These are phyloP conservation scores for Phytophthora pluvialis DNA, from an alignment of 352 stramenopile species.

Conservation along the genomic window DNA sequence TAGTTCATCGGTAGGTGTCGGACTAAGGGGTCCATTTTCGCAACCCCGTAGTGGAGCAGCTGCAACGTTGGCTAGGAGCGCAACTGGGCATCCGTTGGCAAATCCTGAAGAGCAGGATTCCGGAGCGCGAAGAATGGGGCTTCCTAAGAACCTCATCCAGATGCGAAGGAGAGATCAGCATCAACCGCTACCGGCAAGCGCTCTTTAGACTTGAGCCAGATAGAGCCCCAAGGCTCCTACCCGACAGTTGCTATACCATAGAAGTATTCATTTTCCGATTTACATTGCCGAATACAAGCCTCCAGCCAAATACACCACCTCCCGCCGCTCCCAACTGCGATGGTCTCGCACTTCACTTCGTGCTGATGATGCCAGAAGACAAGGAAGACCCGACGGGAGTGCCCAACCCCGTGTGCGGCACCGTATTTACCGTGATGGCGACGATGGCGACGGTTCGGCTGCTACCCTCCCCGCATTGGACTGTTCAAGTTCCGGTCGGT, in stretches of 20 bases:
- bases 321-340: background rate
- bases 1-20: too few relatives aligned
- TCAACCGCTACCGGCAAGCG: too few relatives aligned
- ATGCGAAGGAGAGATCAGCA: too few relatives aligned
- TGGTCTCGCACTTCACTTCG: background rate
- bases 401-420: background rate
- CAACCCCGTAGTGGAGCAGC: too few relatives aligned
- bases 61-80: too few relatives aligned
- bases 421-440: background rate
- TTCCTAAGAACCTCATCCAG: too few relatives aligned
- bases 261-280: background rate
- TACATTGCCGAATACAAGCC: background rate
- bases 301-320: too few relatives aligned
- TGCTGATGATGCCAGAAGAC: conserved; percentile 7
- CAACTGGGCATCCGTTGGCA: too few relatives aligned
- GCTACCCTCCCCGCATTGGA: background rate
- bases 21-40: too few relatives aligned
- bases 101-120: background rate
- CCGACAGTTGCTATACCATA: too few relatives aligned
- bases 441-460: background rate
- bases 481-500: background rate
- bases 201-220: too few relatives aligned
- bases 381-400: background rate
- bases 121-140: background rate
- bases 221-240: too few relatives aligned